These are phyloP conservation scores for Suhomyces chickasaworum DNA, from an alignment of 1,139 yeast species.

Conservation along the genomic window DNA sequence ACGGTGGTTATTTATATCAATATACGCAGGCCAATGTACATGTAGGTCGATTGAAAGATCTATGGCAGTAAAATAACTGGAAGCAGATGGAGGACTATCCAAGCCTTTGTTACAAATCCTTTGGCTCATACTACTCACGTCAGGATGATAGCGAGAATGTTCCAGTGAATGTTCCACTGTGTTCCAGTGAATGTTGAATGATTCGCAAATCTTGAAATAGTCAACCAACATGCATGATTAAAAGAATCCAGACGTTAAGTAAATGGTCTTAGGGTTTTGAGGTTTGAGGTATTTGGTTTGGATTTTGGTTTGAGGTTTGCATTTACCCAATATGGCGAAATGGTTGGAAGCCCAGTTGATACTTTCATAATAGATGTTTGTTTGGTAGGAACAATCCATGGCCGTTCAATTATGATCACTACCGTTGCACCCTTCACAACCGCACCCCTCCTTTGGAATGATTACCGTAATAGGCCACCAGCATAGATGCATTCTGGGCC, in stretches of 20 bases:
- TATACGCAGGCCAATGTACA: background rate
- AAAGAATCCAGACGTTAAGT: too few relatives aligned
- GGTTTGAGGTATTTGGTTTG: too few relatives aligned
- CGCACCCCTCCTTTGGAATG: background rate
- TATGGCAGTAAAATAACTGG: too few relatives aligned
- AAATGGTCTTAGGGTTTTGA: too few relatives aligned
- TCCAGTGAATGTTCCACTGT: background rate
- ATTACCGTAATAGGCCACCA: background rate
- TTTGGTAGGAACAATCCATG: background rate
- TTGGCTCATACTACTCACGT: background rate
- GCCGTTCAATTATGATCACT: background rate
- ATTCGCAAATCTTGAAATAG: background rate
- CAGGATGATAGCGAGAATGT: background rate
- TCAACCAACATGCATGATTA: background rate
- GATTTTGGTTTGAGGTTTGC: too few relatives aligned
- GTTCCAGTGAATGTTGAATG: background rate
- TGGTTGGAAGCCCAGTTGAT: background rate
- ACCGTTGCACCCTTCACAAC: background rate
- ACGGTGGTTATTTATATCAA: too few relatives aligned
- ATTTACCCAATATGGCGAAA: background rate
- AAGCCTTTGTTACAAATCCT: background rate
- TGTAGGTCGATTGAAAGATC: too few relatives aligned
- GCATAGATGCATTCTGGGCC: too few relatives aligned
- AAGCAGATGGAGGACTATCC: too few relatives aligned
- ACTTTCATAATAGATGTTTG: background rate